Percentiles rank a stretch among this genome's conserved stretches.
These are phyloP conservation scores for Diospyros lotus DNA, from an alignment of 148 eudicot genomes.

Conservation along the genomic window DNA sequence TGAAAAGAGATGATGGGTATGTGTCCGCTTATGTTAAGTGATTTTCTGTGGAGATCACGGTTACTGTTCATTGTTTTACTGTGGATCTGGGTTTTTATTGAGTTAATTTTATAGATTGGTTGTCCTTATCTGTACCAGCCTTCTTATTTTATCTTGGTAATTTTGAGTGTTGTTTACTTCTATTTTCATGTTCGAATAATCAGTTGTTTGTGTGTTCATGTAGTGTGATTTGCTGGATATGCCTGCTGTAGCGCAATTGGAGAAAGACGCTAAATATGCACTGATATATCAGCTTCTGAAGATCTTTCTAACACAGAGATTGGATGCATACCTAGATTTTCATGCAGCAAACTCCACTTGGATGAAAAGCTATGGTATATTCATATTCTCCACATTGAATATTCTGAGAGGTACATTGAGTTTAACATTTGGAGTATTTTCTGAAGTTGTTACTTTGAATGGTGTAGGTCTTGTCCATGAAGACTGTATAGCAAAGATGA, in stretches of 20 bases:
- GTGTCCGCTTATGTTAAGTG: not conserved
- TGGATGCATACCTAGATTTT: conserved; percentile 70
- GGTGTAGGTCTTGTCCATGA: conserved; percentile 82
- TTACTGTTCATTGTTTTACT: not conserved
- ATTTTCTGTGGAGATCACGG: not conserved
- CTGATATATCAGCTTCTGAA: conserved; percentile 68
- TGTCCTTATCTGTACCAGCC: not conserved
- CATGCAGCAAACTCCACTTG: conserved; percentile 57
- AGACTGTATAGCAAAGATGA: conserved; percentile 84
- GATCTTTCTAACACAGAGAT: conserved; percentile 72
- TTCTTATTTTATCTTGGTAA: no score
- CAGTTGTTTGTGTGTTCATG: conserved; percentile 14
- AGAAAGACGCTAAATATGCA: conserved; percentile 70
- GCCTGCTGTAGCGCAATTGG: conserved; percentile 83
- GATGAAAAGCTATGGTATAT: conserved; percentile 61
- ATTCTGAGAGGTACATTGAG: not conserved
- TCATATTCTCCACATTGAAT: not conserved
- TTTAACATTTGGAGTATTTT: not conserved
- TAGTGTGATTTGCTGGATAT: conserved; percentile 90
- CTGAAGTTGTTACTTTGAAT: conserved; percentile 14
- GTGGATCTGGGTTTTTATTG: conserved; percentile 3
- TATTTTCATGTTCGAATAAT: not conserved
- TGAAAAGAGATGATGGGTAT: not conserved
- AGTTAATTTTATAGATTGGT: not conserved
- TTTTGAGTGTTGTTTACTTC: no score